Evolutionary conservation across 225 moss, liverwort and hornwort species (phyloP).

Genomic region (Pleurozium schreberi): DNA sequence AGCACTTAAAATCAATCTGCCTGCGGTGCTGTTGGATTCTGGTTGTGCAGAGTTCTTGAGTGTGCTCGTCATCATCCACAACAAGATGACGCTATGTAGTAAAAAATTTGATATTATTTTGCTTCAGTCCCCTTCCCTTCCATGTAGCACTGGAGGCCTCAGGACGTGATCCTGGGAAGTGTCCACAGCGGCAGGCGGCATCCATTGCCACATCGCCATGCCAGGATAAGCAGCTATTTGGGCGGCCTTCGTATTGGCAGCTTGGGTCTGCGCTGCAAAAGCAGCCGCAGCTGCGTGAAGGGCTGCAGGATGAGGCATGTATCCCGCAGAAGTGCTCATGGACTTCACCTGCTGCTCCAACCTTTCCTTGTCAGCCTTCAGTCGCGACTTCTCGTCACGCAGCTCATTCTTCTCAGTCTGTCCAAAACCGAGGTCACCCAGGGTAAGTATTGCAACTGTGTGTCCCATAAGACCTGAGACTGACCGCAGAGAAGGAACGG

Average conservation of each 20-base stretch:
- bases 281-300: conserved; percentile 67
- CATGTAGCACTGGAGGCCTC: conserved; percentile 83
- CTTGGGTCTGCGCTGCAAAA: conserved; percentile 74
- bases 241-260: conserved; percentile 49
- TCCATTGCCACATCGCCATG: conserved; percentile 99
- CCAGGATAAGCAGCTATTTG: conserved; percentile 74
- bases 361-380: conserved; percentile 90
- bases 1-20: no score
- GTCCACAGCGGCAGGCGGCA: conserved; percentile 74
- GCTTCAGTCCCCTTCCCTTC: no score
- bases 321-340: conserved; percentile 41
- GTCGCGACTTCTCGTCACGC: conserved; percentile 77
- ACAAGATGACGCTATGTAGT: no score
- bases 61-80: no score
- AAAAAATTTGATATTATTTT: no score
- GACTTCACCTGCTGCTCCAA: conserved; percentile 86
- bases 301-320: conserved; percentile 67
- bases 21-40: no score
- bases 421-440: neutral
- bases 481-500: neutral
- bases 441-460: neutral
- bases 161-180: conserved; percentile 95
- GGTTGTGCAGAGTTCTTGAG: no score
- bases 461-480: neutral
- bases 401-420: conserved; percentile 92